Evolutionary conservation across 2,329 filamentous ascomycete species (phyloP).

Genomic region (Alternaria ethzedia): DNA sequence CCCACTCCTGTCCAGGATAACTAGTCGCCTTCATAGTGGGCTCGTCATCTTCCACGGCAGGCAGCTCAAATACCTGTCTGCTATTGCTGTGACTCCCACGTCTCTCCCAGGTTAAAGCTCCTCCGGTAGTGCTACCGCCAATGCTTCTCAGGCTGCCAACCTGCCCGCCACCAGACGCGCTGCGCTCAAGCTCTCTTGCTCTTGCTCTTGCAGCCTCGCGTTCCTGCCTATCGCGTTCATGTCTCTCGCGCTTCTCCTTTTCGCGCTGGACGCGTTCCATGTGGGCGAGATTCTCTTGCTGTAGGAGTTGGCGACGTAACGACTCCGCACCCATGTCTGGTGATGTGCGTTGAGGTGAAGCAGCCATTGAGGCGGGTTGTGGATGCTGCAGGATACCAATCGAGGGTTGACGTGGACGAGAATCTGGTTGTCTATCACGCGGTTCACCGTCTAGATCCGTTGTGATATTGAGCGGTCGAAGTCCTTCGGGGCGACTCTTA

Average conservation of each 20-base stretch:
- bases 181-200: conserved; percentile 44
- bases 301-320: conserved; percentile 41
- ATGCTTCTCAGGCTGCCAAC: conserved; percentile 42
- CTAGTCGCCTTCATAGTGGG: conserved; percentile 70
- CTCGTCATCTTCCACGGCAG: conserved; percentile 53
- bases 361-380: conserved; percentile 48
- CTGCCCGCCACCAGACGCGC: conserved; percentile 39
- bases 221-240: conserved; percentile 34
- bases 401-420: conserved; percentile 40
- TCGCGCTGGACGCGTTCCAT: conserved; percentile 40
- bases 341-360: conserved; percentile 44
- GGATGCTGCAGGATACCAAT: conserved; percentile 46
- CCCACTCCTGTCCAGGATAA: conserved; percentile 76
- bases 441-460: conserved; percentile 21
- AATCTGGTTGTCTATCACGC: conserved; percentile 24
- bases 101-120: conserved; percentile 35
- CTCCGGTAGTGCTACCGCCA: conserved; percentile 34
- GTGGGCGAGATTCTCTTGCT: conserved; percentile 42
- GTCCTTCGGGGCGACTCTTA: conserved; percentile 34
- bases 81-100: conserved; percentile 23
- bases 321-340: conserved; percentile 48
- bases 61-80: conserved; percentile 41
- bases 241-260: conserved; percentile 35
- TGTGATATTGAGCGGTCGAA: conserved; percentile 40
- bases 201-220: conserved; percentile 39